Percentiles rank a stretch among this genome's conserved stretches.
These are phyloP conservation scores for Capronia coronata DNA, from an alignment of 2,329 filamentous ascomycete genomes.

Conservation along the genomic window DNA sequence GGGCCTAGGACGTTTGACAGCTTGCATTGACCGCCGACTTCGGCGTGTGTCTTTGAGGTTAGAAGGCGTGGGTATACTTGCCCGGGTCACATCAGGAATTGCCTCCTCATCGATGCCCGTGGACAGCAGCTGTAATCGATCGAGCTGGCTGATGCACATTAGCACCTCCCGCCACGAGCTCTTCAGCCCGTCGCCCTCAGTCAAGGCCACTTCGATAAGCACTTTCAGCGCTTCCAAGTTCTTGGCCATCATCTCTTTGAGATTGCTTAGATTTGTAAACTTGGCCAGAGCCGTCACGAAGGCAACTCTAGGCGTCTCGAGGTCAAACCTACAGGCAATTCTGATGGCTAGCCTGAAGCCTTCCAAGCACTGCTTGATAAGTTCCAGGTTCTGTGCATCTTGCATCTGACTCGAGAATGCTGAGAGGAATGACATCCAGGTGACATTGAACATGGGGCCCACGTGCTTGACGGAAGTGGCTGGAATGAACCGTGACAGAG, in stretches of 20 bases:
- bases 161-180: constrained; percentile 94
- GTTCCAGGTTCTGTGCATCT: constrained; percentile 84
- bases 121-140: constrained; percentile 88
- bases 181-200: constrained; percentile 81
- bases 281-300: constrained; percentile 91
- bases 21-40: constrained; percentile 61
- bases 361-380: constrained; percentile 87
- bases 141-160: constrained; percentile 90
- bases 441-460: constrained; percentile 96
- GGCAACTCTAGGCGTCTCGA: constrained; percentile 87
- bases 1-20: constrained; percentile 44
- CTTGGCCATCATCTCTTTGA: constrained; percentile 91
- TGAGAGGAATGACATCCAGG: constrained; percentile 98
- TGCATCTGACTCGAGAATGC: constrained; percentile 90
- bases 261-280: constrained; percentile 91
- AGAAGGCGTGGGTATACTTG: constrained; percentile 60
- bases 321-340: constrained; percentile 86
- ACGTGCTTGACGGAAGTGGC: constrained; percentile 92
- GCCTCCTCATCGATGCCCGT: constrained; percentile 89
- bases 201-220: constrained; percentile 83
- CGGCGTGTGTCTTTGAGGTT: constrained; percentile 47
- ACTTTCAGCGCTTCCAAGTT: constrained; percentile 92
- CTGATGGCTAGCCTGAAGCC: constrained; percentile 90
- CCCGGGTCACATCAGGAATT: constrained; percentile 85
- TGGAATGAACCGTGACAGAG: constrained; percentile 70